Evolutionary conservation across 768 basidiomycete genomes (phyloP).

Genomic region (Hericium alpestre): DNA sequence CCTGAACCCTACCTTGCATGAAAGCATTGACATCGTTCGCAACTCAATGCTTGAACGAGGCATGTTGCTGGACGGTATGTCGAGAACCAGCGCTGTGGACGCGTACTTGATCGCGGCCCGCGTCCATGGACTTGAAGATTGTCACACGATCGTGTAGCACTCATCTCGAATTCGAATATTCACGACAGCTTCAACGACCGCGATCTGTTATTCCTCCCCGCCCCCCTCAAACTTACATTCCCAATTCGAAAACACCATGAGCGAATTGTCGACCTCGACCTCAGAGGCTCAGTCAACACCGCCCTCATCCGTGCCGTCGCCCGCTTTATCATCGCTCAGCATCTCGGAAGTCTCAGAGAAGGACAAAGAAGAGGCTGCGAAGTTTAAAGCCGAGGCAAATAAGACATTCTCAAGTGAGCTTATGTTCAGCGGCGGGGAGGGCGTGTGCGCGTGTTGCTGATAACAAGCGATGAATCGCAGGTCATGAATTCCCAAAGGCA

Average conservation of each 20-base stretch:
- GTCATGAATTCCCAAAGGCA: conserved; percentile 67
- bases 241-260: conserved; percentile 7
- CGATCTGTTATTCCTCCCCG: no score
- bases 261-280: conserved; percentile 22
- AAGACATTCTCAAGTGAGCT: conserved; percentile 66
- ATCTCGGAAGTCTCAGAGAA: conserved; percentile 56
- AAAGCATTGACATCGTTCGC: no score
- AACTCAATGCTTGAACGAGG: no score
- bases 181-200: no score
- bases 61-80: no score
- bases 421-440: conserved; percentile 4
- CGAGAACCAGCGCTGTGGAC: no score
- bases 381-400: conserved; percentile 80
- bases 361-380: conserved; percentile 55
- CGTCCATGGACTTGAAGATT: no score
- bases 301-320: conserved; percentile 47
- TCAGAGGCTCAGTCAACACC: conserved; percentile 41
- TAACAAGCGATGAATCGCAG: conserved; percentile 23
- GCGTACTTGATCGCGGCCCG: no score
- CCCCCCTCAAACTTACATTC: no score
- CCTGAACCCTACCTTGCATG: no score
- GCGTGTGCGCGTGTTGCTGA: neutral
- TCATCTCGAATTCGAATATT: no score
- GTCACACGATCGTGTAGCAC: no score
- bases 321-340: conserved; percentile 40